Evolutionary conservation across 306 rosid genomes (phyloP).

Genomic region (Cyclanthera cordifolia): DNA sequence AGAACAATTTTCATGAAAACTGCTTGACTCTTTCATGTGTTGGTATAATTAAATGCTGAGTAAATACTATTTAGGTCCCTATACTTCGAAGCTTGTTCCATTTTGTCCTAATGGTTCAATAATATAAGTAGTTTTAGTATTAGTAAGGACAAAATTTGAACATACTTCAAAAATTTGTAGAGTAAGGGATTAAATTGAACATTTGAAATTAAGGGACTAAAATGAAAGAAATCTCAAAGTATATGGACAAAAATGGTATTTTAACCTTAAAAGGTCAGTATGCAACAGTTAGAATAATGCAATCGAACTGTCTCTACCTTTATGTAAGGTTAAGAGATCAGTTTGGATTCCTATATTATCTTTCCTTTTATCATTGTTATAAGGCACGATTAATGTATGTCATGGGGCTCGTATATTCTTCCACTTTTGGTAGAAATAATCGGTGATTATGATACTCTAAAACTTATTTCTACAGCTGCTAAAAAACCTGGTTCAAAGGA

Average conservation of each 20-base stretch:
- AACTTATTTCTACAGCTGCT: conserved; percentile 40
- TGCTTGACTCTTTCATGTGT: not conserved
- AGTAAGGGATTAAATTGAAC: no score
- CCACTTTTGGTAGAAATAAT: not conserved
- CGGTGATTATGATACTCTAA: not conserved
- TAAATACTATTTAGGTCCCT: no score
- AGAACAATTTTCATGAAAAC: not conserved
- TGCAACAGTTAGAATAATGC: not conserved
- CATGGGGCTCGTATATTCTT: not conserved
- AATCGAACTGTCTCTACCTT: not conserved
- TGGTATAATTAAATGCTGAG: no score
- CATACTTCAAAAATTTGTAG: no score
- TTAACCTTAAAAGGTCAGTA: no score
- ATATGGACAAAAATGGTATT: no score
- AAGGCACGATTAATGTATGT: not conserved
- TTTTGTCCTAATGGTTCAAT: no score
- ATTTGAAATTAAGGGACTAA: no score
- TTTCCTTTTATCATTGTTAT: not conserved
- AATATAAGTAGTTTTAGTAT: no score
- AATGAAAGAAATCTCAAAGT: no score
- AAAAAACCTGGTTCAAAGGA: conserved; percentile 64
- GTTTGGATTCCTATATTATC: not conserved
- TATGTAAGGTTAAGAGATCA: not conserved
- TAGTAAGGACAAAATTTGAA: no score
- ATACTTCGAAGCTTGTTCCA: no score